These are phyloP conservation scores for Sanghuangporus baumii DNA, from an alignment of 1,284 basidiomycete species.

Conservation along the genomic window DNA sequence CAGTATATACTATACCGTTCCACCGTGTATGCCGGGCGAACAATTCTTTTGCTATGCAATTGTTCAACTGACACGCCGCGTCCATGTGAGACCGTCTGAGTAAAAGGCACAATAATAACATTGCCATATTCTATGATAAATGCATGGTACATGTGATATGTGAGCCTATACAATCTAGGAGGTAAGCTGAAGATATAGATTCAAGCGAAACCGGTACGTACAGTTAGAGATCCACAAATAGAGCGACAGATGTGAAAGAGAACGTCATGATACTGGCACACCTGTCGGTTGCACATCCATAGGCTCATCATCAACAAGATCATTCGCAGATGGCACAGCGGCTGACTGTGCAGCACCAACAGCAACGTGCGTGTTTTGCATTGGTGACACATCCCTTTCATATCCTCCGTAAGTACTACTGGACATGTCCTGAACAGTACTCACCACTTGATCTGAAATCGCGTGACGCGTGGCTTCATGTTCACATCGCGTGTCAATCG, in stretches of 20 bases:
- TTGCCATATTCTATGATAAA: too few species aligned
- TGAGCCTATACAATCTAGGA: too few species aligned
- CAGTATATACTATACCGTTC: too few species aligned
- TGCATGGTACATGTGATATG: too few species aligned
- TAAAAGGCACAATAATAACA: too few species aligned
- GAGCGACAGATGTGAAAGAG: not conserved
- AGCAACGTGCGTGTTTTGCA: conserved; percentile 41
- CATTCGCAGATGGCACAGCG: conserved; percentile 73
- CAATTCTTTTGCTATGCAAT: too few species aligned
- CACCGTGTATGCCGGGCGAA: too few species aligned
- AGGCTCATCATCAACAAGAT: conserved; percentile 36
- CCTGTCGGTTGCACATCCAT: conserved; percentile 26
- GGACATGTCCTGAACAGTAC: conserved; percentile 25
- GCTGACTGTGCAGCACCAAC: conserved; percentile 71
- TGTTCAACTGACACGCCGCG: too few species aligned
- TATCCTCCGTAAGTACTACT: conserved; percentile 7
- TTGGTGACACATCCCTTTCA: conserved; percentile 63
- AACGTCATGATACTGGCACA: conserved; percentile 18
- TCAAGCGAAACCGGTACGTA: too few species aligned
- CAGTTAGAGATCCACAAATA: not conserved
- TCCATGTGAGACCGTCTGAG: too few species aligned
- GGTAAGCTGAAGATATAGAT: too few species aligned
- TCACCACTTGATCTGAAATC: conserved; percentile 83
- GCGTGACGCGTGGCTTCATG: conserved; percentile 90
- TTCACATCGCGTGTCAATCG: conserved; percentile 84